phyloP scores from a whole-genome alignment of 345 rosid species.

The Iberis pinnata region DNA sequence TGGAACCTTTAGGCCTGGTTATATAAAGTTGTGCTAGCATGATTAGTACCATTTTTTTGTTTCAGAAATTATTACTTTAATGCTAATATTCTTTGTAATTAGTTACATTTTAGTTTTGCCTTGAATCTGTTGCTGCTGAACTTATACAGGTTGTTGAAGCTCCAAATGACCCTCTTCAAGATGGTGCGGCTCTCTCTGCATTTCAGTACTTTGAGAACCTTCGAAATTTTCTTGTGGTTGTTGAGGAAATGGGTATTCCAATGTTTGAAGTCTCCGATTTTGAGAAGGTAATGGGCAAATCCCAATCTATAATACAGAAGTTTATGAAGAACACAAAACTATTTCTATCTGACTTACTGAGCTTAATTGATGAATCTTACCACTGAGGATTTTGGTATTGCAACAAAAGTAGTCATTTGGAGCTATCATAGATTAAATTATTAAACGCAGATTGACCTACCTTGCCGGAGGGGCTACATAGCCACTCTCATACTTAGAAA shows the following conservation, averaged over 20 bases:
- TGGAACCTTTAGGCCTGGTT: constrained; percentile 22
- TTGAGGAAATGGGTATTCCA: constrained; percentile 77
- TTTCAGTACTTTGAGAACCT: constrained; percentile 90
- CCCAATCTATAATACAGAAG: background rate
- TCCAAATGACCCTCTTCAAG: constrained; percentile 67
- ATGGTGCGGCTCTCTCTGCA: constrained; percentile 89
- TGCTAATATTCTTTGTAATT: background rate
- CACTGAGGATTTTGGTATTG: background rate
- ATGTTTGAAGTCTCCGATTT: constrained; percentile 87
- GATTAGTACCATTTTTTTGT: constrained; percentile 25
- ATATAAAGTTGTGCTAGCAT: constrained; percentile 29
- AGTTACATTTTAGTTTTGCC: background rate
- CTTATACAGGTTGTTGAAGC: constrained; percentile 73
- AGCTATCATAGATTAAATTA: constrained; percentile 6
- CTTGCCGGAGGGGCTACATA: constrained; percentile 23
- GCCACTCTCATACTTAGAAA: background rate
- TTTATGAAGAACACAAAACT: background rate
- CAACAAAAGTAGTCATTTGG: background rate
- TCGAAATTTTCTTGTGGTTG: constrained; percentile 72
- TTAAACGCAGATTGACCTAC: constrained; percentile 15
- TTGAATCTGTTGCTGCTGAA: constrained; percentile 1
- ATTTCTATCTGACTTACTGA: background rate
- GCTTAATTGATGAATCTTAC: background rate
- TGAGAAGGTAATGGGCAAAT: constrained; percentile 52
- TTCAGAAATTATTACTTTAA: constrained; percentile 12